Evolutionary conservation across 371 early-diverging fungal species (phyloP), one percentile per base, ranked within the genome.

Genomic region (Lichtheimia corymbifera): DNA sequence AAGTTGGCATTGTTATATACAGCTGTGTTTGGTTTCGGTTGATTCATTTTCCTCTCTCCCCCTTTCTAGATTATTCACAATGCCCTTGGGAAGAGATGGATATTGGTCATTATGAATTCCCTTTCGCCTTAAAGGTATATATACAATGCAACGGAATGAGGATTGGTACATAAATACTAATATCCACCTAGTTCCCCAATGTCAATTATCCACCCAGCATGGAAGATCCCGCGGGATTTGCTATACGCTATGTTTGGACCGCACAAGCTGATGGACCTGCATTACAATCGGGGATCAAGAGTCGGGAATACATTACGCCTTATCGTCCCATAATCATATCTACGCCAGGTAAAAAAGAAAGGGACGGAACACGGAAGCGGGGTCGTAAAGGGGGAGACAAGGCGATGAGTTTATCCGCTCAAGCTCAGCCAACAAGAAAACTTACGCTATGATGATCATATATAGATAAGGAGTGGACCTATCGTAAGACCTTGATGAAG

Each of bases 71-170:
- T n/a, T 77, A 73, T 62, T 70, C 74, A 50, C 80, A 83, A 53
- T 50, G 80, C 30, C 75, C 74, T 14, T 85, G 86, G 86, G 68
- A 79, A 44, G 86, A 85, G 53, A 63, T 85, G 50, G 74, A 79
- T 5, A 55, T 79, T 1, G 83, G 86, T 13, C 68, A 72, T 15
- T 80, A 85, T 63, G 73, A 76, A 44, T 85, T 76, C 55, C 83
- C 84, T 6, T 85, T 85, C 69, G 84, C 86, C 2, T 73, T 83
- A 59, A 85, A 85, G 73, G 86, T 85, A 68, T 11, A 11, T 35
- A 35, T 22, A 22, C 22, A 2, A 22, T 22, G 2, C 22, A 22
- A 22, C 1, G 22, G 11, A 7, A 30, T 30, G 30, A 30, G 1
- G 7, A 0, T 1, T 35, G 11, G 2, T 9, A 9, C 2, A 11